Base-by-base conservation (phyloP, 345 rosid genomes). In the Combretum micranthum region DNA sequence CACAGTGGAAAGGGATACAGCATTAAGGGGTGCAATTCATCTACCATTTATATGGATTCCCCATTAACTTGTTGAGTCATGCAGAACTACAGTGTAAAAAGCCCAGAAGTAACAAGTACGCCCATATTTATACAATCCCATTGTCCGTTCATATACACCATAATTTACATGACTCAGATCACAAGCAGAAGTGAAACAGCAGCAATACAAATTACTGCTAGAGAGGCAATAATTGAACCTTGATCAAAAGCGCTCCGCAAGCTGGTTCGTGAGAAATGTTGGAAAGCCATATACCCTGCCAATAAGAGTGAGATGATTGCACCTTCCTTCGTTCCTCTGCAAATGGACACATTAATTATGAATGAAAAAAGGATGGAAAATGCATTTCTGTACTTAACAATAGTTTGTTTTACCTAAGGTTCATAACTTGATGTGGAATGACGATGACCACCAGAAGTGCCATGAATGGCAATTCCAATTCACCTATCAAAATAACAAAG, bases 381-480 rank as follows among this genome's bases (percentile, higher is more conserved):
- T 49, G 67, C 8, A 13, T 19, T 3, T 25, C 20, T 61, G 47
- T 23, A 32, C 60, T 22, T 18, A 20, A 47, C 44, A n/a, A 65
- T 13, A 53, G 19, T 0, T 15, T 7, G 4, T 26, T 47, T 62
- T 68, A 84, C 98, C 97, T 86, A 57, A 81, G 54, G 32, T 42
- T 67, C 75, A 81, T 67, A 57, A 78, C 88, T 73, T 86, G 86
- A 62, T 64, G 3, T 50, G 97, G 98, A 53, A 94, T 76, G 64
- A 84, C 80, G 51, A 86, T 79, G 63, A 81, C 84, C 76, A 86
- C 64, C 63, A 92, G 83, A 21, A 88, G 59, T 44, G 93, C 83
- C 57, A 80, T 55, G 46, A 86, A 80, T 16, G 96, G 97, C 78
- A 92, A 70, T 71, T 92, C 98, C 48, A 88, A 94, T 75, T 92